phyloP scores from a whole-genome alignment of 768 basidiomycete genomes.

The Boletus rubroflammeus region DNA sequence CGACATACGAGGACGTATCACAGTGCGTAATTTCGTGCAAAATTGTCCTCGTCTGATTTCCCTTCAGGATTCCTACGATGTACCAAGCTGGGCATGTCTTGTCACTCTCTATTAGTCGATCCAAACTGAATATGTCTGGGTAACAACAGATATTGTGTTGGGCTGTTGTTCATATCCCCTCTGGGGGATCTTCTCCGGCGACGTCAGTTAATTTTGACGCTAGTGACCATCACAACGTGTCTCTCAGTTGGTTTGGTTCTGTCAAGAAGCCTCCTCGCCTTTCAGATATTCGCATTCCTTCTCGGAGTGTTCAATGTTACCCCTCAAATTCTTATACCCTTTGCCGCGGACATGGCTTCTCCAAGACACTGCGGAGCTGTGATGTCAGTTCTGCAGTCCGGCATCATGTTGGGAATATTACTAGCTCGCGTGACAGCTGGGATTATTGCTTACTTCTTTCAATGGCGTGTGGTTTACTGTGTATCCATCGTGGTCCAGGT shows the following conservation, averaged over 20 bases:
- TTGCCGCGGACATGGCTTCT: slow-evolving; percentile 44
- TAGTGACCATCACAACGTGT: slow-evolving; percentile 31
- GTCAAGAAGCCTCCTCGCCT: slow-evolving; percentile 30
- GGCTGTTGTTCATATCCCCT: slow-evolving; percentile 42
- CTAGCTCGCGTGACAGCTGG: slow-evolving; percentile 34
- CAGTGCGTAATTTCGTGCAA: slow-evolving; percentile 12
- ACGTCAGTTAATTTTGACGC: slow-evolving; percentile 38
- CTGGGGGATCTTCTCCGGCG: slow-evolving; percentile 44
- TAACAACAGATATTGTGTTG: slow-evolving; percentile 17
- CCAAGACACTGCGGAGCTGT: slow-evolving; percentile 15
- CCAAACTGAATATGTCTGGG: neutral
- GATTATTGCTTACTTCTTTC: slow-evolving; percentile 36
- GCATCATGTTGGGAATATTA: slow-evolving; percentile 25
- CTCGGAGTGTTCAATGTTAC: slow-evolving; percentile 38
- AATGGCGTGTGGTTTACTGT: slow-evolving; percentile 42
- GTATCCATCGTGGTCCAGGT: slow-evolving; percentile 36
- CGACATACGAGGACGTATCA: slow-evolving; percentile 32
- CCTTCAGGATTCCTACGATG: slow-evolving; percentile 53
- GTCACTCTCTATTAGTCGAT: no score
- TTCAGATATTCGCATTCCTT: slow-evolving; percentile 37
- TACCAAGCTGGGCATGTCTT: slow-evolving; percentile 57
- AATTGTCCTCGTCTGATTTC: slow-evolving; percentile 3
- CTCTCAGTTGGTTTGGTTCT: slow-evolving; percentile 39
- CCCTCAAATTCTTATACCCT: slow-evolving; percentile 38
- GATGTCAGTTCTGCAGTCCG: slow-evolving; percentile 30